phyloP scores from a whole-genome alignment of 2,329 filamentous ascomycete species.

The Parastagonospora nodorum region DNA sequence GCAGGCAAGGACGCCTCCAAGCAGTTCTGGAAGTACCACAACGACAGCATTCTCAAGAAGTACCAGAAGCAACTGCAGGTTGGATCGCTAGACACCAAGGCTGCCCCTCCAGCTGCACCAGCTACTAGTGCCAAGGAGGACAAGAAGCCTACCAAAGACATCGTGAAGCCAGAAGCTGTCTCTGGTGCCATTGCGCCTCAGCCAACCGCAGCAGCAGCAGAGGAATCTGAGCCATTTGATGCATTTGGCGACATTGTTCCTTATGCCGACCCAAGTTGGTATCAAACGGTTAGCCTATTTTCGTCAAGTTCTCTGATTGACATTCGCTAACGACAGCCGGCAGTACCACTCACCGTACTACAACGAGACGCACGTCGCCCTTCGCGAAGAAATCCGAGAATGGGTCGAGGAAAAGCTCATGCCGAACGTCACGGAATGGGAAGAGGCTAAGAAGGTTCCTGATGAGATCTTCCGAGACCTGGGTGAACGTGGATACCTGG shows the following conservation, averaged over 20 bases:
- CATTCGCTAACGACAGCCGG: slow-evolving; percentile 7
- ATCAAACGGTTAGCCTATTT: slow-evolving; percentile 74
- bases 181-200: slow-evolving; percentile 56
- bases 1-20: slow-evolving; percentile 71
- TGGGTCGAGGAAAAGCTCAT: slow-evolving; percentile 92
- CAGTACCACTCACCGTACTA: slow-evolving; percentile 96
- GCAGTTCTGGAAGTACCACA: slow-evolving; percentile 71
- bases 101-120: slow-evolving; percentile 58
- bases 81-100: slow-evolving; percentile 83
- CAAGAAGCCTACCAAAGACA: slow-evolving; percentile 53
- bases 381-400: slow-evolving; percentile 87
- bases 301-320: neutral
- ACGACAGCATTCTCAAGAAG: slow-evolving; percentile 65
- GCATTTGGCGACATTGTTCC: slow-evolving; percentile 85
- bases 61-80: slow-evolving; percentile 65
- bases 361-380: slow-evolving; percentile 89
- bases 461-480: slow-evolving; percentile 92
- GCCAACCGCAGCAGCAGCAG: slow-evolving; percentile 47
- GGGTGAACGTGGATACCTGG: slow-evolving; percentile 89
- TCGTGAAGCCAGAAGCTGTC: slow-evolving; percentile 64
- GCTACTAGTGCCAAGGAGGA: slow-evolving; percentile 54
- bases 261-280: slow-evolving; percentile 92
- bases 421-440: slow-evolving; percentile 93
- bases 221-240: slow-evolving; percentile 76
- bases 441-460: slow-evolving; percentile 90